Percentiles rank a stretch among this genome's conserved stretches.
These are phyloP conservation scores for Diutina mesorugosa DNA, from an alignment of 1,139 yeast species.

Conservation along the genomic window DNA sequence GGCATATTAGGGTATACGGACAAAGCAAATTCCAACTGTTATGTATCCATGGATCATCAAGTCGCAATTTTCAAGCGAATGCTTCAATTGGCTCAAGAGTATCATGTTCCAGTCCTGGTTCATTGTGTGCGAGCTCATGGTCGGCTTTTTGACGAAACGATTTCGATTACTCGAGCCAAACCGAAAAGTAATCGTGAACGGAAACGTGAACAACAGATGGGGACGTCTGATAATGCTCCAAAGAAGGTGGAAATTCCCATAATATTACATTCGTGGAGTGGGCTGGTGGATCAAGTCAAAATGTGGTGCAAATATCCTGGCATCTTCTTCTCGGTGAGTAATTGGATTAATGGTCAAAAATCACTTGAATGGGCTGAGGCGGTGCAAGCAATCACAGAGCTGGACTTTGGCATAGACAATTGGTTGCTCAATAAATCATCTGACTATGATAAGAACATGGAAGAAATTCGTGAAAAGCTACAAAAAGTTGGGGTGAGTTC, in stretches of 20 bases:
- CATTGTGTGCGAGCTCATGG: slow-evolving; percentile 83
- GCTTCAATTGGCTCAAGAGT: slow-evolving; percentile 37
- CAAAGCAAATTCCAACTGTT: slow-evolving; percentile 23
- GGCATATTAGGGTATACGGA: slow-evolving; percentile 7
- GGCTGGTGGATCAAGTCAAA: background rate
- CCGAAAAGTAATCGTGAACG: background rate
- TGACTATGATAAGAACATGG: background rate
- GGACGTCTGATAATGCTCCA: background rate
- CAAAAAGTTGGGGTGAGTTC: background rate
- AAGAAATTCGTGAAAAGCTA: background rate
- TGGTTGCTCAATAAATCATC: background rate
- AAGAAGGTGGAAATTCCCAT: background rate
- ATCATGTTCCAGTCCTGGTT: slow-evolving; percentile 46
- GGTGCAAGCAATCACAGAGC: background rate
- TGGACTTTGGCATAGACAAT: background rate
- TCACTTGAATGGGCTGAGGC: background rate
- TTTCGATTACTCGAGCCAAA: background rate
- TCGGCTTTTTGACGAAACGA: slow-evolving; percentile 28
- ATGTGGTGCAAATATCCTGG: background rate
- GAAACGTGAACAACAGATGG: background rate
- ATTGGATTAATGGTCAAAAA: slow-evolving; percentile 1
- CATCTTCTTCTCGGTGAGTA: background rate
- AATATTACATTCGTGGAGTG: slow-evolving; percentile 1
- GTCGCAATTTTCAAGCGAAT: slow-evolving; percentile 33
- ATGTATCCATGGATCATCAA: slow-evolving; percentile 59